Percentiles rank a stretch among this genome's conserved stretches.
Evolutionary conservation across 2,329 filamentous ascomycete genomes (phyloP).

Genomic region (Colletotrichum sp.): DNA sequence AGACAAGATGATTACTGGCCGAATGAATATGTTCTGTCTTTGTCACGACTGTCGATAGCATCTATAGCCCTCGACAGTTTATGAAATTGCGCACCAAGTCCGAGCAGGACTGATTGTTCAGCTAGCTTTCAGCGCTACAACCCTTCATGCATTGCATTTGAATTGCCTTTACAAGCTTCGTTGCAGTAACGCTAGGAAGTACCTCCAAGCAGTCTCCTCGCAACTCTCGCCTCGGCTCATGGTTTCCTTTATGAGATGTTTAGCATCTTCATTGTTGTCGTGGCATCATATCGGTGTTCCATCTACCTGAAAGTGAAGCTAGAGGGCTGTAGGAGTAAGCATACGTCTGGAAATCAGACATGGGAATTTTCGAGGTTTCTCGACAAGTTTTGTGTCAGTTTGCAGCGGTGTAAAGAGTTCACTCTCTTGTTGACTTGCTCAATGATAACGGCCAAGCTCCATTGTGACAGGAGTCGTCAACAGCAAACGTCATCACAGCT

Average conservation of each 20-base stretch:
- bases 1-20: not conserved
- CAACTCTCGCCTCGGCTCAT: not conserved
- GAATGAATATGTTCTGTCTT: not conserved
- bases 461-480: not conserved
- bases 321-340: not conserved
- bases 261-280: not conserved
- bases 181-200: not conserved
- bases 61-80: not conserved
- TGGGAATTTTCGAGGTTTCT: not conserved
- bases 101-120: not conserved
- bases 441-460: not conserved
- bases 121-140: not conserved
- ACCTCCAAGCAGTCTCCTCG: not conserved
- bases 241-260: not conserved
- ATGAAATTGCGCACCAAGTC: not conserved
- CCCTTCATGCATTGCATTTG: not conserved
- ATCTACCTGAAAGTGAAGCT: not conserved
- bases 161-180: not conserved
- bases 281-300: not conserved
- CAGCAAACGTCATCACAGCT: not conserved
- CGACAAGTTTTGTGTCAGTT: not conserved
- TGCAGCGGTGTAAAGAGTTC: not conserved
- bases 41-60: not conserved
- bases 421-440: not conserved
- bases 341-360: not conserved